Conservation (phyloP, 306 rosid species). For the Carpinus viminea region DNA sequence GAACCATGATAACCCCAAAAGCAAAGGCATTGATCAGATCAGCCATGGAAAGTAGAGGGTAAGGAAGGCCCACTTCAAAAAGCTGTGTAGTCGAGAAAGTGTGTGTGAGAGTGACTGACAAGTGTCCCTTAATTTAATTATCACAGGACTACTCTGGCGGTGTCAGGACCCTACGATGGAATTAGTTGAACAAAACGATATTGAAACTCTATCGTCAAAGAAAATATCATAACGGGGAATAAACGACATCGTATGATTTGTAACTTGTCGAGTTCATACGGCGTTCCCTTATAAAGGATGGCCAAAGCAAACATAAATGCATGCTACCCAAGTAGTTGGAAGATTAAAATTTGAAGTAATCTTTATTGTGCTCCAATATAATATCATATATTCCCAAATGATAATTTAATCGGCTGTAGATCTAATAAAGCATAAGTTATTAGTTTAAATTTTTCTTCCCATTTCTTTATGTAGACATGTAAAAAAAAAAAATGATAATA, state of each 20-base stretch:
- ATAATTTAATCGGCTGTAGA: no score
- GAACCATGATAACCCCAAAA: constrained; percentile 19
- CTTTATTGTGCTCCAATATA: no score
- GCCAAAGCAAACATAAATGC: background rate
- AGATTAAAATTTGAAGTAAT: no score
- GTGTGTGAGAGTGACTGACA: constrained; percentile 42
- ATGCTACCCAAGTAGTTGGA: background rate
- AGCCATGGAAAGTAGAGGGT: constrained; percentile 25
- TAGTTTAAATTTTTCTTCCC: no score
- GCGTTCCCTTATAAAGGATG: background rate
- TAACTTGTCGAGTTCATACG: background rate
- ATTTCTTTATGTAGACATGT: no score
- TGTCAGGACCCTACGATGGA: constrained; percentile 42
- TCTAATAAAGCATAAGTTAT: no score
- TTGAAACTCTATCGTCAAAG: constrained; percentile 1
- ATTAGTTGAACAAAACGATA: constrained; percentile 30
- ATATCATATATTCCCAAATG: no score
- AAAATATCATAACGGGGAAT: background rate
- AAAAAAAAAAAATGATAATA: no score
- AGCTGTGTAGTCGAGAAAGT: constrained; percentile 7
- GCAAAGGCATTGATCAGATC: constrained; percentile 26
- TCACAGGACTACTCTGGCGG: constrained; percentile 28
- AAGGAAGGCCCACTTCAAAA: constrained; percentile 46
- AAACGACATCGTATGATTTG: constrained; percentile 8
- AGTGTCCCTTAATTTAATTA: constrained; percentile 23